phyloP scores from a whole-genome alignment of 495 filamentous ascomycete genomes.

The Parathielavia appendiculata region DNA sequence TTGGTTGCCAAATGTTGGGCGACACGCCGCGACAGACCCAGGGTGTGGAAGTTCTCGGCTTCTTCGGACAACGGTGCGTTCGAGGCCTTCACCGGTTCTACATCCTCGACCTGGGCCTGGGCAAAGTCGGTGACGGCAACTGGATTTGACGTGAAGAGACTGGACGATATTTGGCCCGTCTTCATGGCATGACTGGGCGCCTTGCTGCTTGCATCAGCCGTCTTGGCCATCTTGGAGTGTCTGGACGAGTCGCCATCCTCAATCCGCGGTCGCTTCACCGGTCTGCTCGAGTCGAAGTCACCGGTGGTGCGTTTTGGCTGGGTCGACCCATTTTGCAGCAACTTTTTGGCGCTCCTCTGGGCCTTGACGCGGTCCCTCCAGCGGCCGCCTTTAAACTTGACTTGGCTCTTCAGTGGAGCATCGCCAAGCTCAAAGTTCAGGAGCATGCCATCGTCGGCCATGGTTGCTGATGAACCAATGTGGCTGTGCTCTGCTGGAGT shows the following conservation, averaged over 20 bases:
- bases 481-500: background rate
- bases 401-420: slow-evolving; percentile 51
- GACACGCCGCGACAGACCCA: slow-evolving; percentile 72
- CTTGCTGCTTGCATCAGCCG: slow-evolving; percentile 17
- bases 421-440: slow-evolving; percentile 82
- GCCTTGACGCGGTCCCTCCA: slow-evolving; percentile 86
- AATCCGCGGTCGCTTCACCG: slow-evolving; percentile 39
- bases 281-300: slow-evolving; percentile 28
- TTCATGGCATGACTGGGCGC: slow-evolving; percentile 31
- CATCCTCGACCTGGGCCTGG: slow-evolving; percentile 38
- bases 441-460: slow-evolving; percentile 94
- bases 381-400: slow-evolving; percentile 77
- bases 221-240: slow-evolving; percentile 20
- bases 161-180: slow-evolving; percentile 63
- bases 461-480: slow-evolving; percentile 31
- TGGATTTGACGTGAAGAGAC: slow-evolving; percentile 87
- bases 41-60: slow-evolving; percentile 71
- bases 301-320: slow-evolving; percentile 16
- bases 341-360: slow-evolving; percentile 59
- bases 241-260: slow-evolving; percentile 26
- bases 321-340: slow-evolving; percentile 12
- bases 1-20: slow-evolving; percentile 81
- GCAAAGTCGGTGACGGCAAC: slow-evolving; percentile 52
- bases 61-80: slow-evolving; percentile 90
- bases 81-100: slow-evolving; percentile 64